Percentiles rank a stretch among this genome's conserved stretches.
phyloP scores from a whole-genome alignment of 2,329 filamentous ascomycete species.

The Ophiobolus disseminans region DNA sequence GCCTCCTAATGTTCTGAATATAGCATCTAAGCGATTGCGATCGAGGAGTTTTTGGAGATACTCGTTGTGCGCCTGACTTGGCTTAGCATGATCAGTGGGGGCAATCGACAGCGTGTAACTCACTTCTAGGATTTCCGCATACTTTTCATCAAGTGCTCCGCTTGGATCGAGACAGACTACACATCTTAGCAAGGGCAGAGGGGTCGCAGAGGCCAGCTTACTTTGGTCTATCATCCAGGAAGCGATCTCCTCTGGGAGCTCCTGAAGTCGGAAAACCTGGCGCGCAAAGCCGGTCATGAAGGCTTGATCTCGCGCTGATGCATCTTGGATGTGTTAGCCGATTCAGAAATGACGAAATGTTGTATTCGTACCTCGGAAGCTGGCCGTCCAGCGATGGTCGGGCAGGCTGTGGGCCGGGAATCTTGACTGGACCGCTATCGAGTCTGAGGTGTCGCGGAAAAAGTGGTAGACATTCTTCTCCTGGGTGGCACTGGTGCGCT shows the following conservation, averaged over 20 bases:
- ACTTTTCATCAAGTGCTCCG: slow-evolving; percentile 47
- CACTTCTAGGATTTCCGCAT: slow-evolving; percentile 41
- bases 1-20: slow-evolving; percentile 68
- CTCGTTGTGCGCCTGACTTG: slow-evolving; percentile 19
- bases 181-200: slow-evolving; percentile 16
- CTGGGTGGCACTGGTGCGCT: slow-evolving; percentile 66
- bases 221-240: slow-evolving; percentile 54
- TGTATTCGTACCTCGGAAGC: slow-evolving; percentile 37
- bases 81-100: too few species aligned
- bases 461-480: slow-evolving; percentile 64
- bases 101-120: too few species aligned
- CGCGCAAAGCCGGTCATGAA: slow-evolving; percentile 53
- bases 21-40: slow-evolving; percentile 50
- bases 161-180: slow-evolving; percentile 40
- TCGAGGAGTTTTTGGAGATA: slow-evolving; percentile 50
- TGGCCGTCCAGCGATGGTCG: slow-evolving; percentile 40
- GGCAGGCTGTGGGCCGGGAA: slow-evolving; percentile 32
- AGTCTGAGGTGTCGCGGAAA: slow-evolving; percentile 43
- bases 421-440: neutral
- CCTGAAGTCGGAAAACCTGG: slow-evolving; percentile 46
- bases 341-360: neutral
- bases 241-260: slow-evolving; percentile 49
- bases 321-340: slow-evolving; percentile 24
- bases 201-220: slow-evolving; percentile 9
- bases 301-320: slow-evolving; percentile 45